These are phyloP conservation scores for Aspergillus sp. DNA, from an alignment of 2,329 filamentous ascomycete species.

Conservation along the genomic window DNA sequence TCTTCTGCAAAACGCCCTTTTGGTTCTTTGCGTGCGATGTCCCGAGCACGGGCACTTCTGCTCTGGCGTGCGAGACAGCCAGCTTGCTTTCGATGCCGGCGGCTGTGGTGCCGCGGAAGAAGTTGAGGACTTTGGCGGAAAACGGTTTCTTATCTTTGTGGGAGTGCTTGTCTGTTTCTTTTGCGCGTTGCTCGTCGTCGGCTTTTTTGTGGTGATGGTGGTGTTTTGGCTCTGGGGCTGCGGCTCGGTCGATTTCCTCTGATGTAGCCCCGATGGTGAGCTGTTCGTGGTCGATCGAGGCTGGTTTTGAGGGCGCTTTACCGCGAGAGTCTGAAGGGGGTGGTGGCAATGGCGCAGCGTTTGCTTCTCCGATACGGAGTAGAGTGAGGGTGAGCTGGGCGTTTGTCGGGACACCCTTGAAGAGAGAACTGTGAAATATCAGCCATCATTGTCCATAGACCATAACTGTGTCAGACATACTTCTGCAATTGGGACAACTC, in stretches of 20 bases:
- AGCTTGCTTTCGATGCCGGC: slow-evolving; percentile 71
- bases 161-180: slow-evolving; percentile 8
- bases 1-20: slow-evolving; percentile 68
- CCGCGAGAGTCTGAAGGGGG: slow-evolving; percentile 41
- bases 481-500: slow-evolving; percentile 74
- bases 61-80: slow-evolving; percentile 69
- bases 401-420: slow-evolving; percentile 82
- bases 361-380: slow-evolving; percentile 77
- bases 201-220: slow-evolving; percentile 34
- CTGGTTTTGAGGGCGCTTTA: slow-evolving; percentile 16
- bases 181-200: too few species aligned
- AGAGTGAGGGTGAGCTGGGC: slow-evolving; percentile 80
- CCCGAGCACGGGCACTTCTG: slow-evolving; percentile 49
- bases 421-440: slow-evolving; percentile 55
- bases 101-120: slow-evolving; percentile 62
- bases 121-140: slow-evolving; percentile 51
- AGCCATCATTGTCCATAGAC: slow-evolving; percentile 13
- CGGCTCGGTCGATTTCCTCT: slow-evolving; percentile 67
- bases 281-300: slow-evolving; percentile 55
- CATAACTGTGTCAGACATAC: too few species aligned
- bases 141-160: slow-evolving; percentile 34
- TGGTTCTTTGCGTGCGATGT: slow-evolving; percentile 62
- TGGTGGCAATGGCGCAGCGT: slow-evolving; percentile 74
- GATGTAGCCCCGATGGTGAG: slow-evolving; percentile 61
- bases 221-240: slow-evolving; percentile 37